Conservation (phyloP, 352 stramenopile genomes). For the Hyaloperonospora arabidopsidis region DNA sequence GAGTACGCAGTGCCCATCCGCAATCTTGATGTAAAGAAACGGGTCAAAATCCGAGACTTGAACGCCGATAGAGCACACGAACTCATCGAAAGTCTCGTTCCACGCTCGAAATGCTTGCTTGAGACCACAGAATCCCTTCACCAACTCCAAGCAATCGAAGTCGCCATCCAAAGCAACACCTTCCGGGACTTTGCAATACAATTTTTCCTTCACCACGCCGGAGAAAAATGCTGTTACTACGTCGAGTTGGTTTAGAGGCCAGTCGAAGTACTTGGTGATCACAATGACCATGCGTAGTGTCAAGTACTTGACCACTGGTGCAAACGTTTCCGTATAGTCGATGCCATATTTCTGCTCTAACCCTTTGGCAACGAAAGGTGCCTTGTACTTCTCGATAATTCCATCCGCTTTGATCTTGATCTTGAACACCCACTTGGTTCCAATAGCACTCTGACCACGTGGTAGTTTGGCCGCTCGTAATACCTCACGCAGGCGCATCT, state of each 20-base stretch:
- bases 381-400: not conserved
- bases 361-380: too few relatives aligned
- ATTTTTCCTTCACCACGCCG: not conserved
- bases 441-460: too few relatives aligned
- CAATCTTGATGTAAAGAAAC: not conserved
- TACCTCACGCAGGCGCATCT: too few relatives aligned
- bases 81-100: too few relatives aligned
- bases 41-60: not conserved
- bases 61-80: not conserved
- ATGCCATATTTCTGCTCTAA: not conserved
- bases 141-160: slow-evolving; percentile 6
- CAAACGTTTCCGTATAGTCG: not conserved
- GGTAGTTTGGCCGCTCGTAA: too few relatives aligned
- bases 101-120: not conserved
- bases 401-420: not conserved
- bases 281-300: slow-evolving; percentile 1
- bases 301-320: not conserved
- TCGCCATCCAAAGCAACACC: slow-evolving; percentile 3
- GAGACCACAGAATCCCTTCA: slow-evolving; percentile 8
- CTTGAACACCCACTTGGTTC: too few relatives aligned
- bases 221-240: too few relatives aligned
- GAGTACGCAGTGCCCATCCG: not conserved
- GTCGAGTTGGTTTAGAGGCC: not conserved
- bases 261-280: slow-evolving; percentile 1
- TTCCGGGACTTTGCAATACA: not conserved